These are phyloP conservation scores for Aspergillus hortae DNA, from an alignment of 2,329 filamentous ascomycete genomes.

Conservation along the genomic window DNA sequence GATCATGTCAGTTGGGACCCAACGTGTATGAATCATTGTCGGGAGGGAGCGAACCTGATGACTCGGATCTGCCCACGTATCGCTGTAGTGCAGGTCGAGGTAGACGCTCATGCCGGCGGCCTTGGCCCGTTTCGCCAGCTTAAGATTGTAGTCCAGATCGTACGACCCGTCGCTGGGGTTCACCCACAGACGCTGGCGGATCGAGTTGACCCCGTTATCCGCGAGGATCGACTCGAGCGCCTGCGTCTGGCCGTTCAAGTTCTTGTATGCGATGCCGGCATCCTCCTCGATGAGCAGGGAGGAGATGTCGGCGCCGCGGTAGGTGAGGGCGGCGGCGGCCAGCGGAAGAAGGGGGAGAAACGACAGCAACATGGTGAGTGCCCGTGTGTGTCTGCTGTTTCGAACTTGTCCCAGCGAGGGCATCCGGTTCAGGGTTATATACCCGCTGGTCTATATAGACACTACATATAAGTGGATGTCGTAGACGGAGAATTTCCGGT, in stretches of 20 bases:
- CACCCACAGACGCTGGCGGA: constrained; percentile 70
- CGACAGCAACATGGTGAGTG: constrained; percentile 11
- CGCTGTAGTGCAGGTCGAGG: constrained; percentile 64
- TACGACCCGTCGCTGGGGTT: constrained; percentile 63
- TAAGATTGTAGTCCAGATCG: constrained; percentile 66
- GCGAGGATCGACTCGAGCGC: constrained; percentile 62
- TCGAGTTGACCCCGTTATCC: constrained; percentile 62
- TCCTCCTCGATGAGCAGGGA: constrained; percentile 63
- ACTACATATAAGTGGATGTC: background rate
- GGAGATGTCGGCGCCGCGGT: constrained; percentile 68
- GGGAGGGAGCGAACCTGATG: constrained; percentile 46
- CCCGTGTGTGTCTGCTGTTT: background rate
- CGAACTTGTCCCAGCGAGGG: background rate
- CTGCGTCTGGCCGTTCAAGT: constrained; percentile 49
- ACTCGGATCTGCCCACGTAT: constrained; percentile 68
- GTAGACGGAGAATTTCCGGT: background rate
- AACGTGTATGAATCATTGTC: no score
- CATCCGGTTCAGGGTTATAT: background rate
- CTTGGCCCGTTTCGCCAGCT: constrained; percentile 62
- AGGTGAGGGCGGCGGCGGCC: constrained; percentile 50
- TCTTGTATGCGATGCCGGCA: constrained; percentile 60
- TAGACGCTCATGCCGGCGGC: constrained; percentile 60
- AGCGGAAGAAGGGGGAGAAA: constrained; percentile 17
- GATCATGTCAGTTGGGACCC: background rate
- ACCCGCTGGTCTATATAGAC: background rate